These are phyloP conservation scores for Fonsecaea pedrosoi DNA, from an alignment of 2,329 filamentous ascomycete species.

Conservation along the genomic window DNA sequence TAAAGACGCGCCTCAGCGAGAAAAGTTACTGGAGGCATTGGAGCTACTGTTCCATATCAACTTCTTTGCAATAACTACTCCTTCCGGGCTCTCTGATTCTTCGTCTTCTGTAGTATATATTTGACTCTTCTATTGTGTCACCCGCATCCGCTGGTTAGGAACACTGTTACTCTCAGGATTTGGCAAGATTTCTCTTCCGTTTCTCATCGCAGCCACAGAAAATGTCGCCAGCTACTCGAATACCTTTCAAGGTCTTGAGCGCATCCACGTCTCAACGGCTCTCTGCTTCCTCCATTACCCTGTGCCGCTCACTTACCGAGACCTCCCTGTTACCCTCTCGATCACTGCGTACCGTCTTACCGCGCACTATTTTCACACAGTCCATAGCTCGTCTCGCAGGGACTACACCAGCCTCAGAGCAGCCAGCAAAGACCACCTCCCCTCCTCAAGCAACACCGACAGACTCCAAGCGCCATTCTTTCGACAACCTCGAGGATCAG, in stretches of 20 bases:
- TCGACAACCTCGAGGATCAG: slow-evolving; percentile 47
- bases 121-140: background rate
- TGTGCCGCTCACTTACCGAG: slow-evolving; percentile 1
- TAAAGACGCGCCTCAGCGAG: background rate
- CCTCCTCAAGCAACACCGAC: slow-evolving; percentile 22
- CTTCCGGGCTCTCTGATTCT: background rate
- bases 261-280: background rate
- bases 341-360: slow-evolving; percentile 4
- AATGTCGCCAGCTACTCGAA: slow-evolving; percentile 22
- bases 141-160: background rate
- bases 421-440: slow-evolving; percentile 18
- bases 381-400: slow-evolving; percentile 25
- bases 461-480: slow-evolving; percentile 24
- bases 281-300: slow-evolving; percentile 39
- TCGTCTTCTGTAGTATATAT: background rate
- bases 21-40: slow-evolving; percentile 1
- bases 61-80: slow-evolving; percentile 1
- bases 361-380: slow-evolving; percentile 30
- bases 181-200: background rate
- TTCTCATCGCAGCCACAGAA: background rate
- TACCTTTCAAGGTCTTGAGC: slow-evolving; percentile 15
- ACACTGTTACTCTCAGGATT: background rate
- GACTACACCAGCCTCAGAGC: slow-evolving; percentile 18
- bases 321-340: background rate
- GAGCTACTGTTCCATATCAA: background rate